These are phyloP conservation scores for Shiraia bambusicola DNA, from an alignment of 2,329 filamentous ascomycete genomes.

Conservation along the genomic window DNA sequence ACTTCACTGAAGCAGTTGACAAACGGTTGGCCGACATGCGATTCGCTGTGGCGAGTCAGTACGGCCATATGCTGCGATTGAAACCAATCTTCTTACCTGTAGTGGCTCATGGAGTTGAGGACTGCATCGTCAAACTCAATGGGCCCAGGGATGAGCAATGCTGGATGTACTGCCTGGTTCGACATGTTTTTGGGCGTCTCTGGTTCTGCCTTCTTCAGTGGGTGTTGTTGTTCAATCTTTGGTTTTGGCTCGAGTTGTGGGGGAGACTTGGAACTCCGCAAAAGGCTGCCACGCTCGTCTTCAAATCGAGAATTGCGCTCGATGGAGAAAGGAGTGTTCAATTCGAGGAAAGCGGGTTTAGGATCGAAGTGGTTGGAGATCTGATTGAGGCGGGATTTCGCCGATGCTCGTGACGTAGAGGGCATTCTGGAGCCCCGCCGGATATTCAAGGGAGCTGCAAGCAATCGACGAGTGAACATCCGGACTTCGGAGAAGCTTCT, in stretches of 20 bases:
- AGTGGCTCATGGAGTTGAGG: slow-evolving; percentile 91
- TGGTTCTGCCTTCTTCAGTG: slow-evolving; percentile 15
- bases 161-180: slow-evolving; percentile 61
- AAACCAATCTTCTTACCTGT: slow-evolving; percentile 59
- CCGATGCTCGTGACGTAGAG: slow-evolving; percentile 43
- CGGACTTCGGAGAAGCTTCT: slow-evolving; percentile 28
- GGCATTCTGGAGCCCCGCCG: slow-evolving; percentile 33
- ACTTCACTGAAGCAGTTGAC: slow-evolving; percentile 90
- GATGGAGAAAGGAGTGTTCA: slow-evolving; percentile 65
- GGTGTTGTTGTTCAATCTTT: slow-evolving; percentile 2
- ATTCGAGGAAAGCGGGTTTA: slow-evolving; percentile 54
- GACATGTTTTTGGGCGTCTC: slow-evolving; percentile 51
- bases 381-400: slow-evolving; percentile 57
- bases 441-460: slow-evolving; percentile 26
- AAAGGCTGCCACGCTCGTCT: slow-evolving; percentile 54
- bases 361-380: slow-evolving; percentile 63
- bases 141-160: slow-evolving; percentile 92
- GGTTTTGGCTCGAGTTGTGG: neutral
- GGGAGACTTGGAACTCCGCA: slow-evolving; percentile 11
- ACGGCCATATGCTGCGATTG: neutral
- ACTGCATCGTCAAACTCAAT: slow-evolving; percentile 99
- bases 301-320: slow-evolving; percentile 55
- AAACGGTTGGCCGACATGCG: slow-evolving; percentile 86
- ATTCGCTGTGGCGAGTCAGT: slow-evolving; percentile 64
- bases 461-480: slow-evolving; percentile 33